phyloP scores from a whole-genome alignment of 805 yeast genomes.

The Candida xiaguanensis region DNA sequence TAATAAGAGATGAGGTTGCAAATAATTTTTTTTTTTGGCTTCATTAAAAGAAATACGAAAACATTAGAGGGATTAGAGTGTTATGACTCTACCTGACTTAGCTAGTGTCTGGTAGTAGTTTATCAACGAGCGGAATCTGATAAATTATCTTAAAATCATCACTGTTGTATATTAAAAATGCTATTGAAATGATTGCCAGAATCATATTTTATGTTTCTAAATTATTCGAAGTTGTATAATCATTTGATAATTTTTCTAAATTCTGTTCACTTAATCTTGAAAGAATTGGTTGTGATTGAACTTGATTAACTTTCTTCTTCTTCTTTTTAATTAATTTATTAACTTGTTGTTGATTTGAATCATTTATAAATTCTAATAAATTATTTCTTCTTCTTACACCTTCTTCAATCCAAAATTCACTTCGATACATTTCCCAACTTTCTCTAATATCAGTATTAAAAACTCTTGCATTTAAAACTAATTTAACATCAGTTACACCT shows the following conservation, averaged over 20 bases:
- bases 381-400: slow-evolving; percentile 55
- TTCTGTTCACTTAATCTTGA: slow-evolving; percentile 17
- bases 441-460: slow-evolving; percentile 82
- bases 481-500: slow-evolving; percentile 73
- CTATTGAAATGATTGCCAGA: not conserved
- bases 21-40: not conserved
- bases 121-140: too few species aligned
- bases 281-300: not conserved
- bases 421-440: slow-evolving; percentile 91
- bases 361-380: slow-evolving; percentile 27
- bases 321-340: slow-evolving; percentile 7
- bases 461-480: slow-evolving; percentile 75
- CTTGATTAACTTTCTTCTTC: slow-evolving; percentile 14
- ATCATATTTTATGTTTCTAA: not conserved
- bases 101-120: too few species aligned
- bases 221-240: not conserved
- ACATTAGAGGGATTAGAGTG: too few species aligned
- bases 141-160: too few species aligned
- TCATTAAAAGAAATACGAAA: not conserved
- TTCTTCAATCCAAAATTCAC: slow-evolving; percentile 90
- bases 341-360: slow-evolving; percentile 7
- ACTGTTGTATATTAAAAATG: too few species aligned
- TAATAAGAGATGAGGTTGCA: slow-evolving; percentile 2
- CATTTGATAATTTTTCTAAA: slow-evolving; percentile 12
- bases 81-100: too few species aligned